Conservation (phyloP, 352 stramenopile species). For the Thraustochytrium sp. region DNA sequence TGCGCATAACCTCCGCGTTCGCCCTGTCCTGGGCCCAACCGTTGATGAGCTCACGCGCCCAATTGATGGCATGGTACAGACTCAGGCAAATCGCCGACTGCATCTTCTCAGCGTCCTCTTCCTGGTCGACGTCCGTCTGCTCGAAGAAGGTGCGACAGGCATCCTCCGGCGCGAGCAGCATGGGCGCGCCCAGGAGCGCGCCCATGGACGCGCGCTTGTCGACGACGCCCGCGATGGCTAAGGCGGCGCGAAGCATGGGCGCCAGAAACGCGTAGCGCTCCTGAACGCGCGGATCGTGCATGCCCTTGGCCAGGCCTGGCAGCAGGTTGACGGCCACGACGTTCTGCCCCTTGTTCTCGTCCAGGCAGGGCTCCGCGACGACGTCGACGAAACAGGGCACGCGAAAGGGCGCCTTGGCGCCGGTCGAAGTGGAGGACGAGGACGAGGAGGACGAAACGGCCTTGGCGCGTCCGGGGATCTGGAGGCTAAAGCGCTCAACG, state of each 20-base stretch:
- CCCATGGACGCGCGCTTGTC: not conserved
- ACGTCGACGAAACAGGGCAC: not conserved
- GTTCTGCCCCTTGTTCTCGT: not conserved
- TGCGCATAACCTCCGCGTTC: not conserved
- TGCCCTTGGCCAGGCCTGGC: constrained; percentile 3
- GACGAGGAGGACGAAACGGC: not conserved
- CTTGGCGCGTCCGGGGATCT: not conserved
- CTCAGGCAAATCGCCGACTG: not conserved
- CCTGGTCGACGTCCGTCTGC: not conserved
- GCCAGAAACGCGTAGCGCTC: not conserved
- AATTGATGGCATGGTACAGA: constrained; percentile 8
- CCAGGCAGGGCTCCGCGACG: not conserved
- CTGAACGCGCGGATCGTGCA: not conserved
- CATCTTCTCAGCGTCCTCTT: not conserved
- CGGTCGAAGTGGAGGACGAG: not conserved
- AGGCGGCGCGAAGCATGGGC: not conserved
- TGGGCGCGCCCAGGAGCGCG: not conserved
- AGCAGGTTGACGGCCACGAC: not conserved
- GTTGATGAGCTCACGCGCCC: constrained; percentile 29
- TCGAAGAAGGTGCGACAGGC: not conserved
- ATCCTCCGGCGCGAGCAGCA: not conserved
- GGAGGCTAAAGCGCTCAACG: not conserved
- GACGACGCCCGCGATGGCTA: not conserved
- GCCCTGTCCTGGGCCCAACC: not conserved
- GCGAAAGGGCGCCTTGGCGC: not conserved